Percentiles rank a stretch among this genome's conserved stretches.
These are phyloP conservation scores for Mycena vulgaris DNA, from an alignment of 768 basidiomycete genomes.

Conservation along the genomic window DNA sequence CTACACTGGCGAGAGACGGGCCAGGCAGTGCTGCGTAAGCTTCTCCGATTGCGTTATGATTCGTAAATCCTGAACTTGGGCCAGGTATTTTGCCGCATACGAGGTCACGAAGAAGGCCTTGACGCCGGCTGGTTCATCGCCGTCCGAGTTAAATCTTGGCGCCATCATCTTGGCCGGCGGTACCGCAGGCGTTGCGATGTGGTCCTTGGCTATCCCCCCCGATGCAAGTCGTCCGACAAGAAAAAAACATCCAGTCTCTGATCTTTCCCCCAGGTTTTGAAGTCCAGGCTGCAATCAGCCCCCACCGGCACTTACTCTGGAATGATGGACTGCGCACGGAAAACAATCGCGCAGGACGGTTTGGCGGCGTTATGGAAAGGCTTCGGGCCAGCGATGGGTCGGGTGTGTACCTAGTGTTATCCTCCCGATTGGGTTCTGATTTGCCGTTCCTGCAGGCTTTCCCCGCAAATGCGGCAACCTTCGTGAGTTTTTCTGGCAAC, in stretches of 20 bases:
- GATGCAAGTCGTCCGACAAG: conserved; percentile 73
- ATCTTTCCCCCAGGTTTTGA: conserved; percentile 78
- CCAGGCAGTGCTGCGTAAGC: conserved; percentile 97
- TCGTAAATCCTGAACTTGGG: conserved; percentile 23
- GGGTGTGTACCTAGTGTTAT: conserved; percentile 64
- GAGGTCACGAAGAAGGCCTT: conserved; percentile 92
- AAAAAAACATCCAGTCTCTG: background rate
- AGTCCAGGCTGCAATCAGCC: conserved; percentile 96
- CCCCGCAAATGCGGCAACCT: conserved; percentile 97
- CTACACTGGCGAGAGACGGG: conserved; percentile 96
- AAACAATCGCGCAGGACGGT: conserved; percentile 93
- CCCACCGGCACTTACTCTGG: conserved; percentile 98
- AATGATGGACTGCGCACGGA: conserved; percentile 91
- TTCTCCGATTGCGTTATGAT: conserved; percentile 10
- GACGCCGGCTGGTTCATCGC: conserved; percentile 85
- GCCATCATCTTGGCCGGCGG: conserved; percentile 95
- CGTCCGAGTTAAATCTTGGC: conserved; percentile 85
- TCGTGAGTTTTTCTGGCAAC: conserved; percentile 67
- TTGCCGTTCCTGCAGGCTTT: conserved; percentile 74
- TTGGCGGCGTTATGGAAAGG: conserved; percentile 94
- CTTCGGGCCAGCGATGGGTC: conserved; percentile 96
- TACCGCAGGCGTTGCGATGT: conserved; percentile 97
- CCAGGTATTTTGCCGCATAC: conserved; percentile 96
- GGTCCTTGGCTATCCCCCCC: conserved; percentile 96
- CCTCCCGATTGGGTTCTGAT: background rate